Evolutionary conservation across 345 rosid genomes (phyloP).

Genomic region (Sisymbrium altissimum): DNA sequence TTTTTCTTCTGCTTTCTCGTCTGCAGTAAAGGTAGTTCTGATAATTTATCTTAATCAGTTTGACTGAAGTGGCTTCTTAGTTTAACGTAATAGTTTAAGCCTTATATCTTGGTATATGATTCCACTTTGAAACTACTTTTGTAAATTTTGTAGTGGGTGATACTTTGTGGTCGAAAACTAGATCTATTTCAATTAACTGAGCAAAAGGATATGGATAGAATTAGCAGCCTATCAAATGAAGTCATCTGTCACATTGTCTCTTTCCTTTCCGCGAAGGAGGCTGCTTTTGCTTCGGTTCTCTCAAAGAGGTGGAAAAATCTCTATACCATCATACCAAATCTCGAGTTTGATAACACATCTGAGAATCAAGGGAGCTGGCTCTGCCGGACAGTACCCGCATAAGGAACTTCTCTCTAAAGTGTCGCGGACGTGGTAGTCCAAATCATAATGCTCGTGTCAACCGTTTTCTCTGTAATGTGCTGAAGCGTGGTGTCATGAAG

Average conservation of each 20-base stretch:
- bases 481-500: background rate
- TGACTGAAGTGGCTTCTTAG: no score
- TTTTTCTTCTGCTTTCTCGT: no score
- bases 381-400: background rate
- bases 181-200: no score
- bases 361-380: background rate
- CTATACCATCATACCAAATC: background rate
- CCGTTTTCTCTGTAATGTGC: background rate
- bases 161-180: no score
- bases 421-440: background rate
- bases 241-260: background rate
- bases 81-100: no score
- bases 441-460: background rate
- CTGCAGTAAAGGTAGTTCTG: no score
- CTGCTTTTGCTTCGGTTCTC: background rate
- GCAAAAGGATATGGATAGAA: background rate
- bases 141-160: no score
- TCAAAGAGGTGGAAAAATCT: background rate
- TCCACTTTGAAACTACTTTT: no score
- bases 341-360: no score
- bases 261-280: background rate
- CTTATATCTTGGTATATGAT: no score
- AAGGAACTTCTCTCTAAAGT: background rate
- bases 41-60: no score
- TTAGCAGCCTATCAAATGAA: background rate